phyloP scores from a whole-genome alignment of 2,329 filamentous ascomycete species.

The Pestalotiopsis sp. region DNA sequence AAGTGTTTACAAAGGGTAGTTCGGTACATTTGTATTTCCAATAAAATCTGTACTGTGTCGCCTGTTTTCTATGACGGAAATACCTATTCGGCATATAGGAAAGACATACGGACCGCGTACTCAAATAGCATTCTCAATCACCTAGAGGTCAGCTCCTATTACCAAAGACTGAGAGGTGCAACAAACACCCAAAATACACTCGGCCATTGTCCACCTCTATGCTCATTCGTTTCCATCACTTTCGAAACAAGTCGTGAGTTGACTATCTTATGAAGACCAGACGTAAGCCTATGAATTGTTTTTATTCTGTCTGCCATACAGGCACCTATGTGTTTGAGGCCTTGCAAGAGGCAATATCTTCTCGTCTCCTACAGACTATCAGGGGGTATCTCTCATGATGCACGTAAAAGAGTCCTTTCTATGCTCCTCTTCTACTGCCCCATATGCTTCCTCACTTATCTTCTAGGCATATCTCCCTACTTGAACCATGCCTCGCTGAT shows the following conservation, averaged over 20 bases:
- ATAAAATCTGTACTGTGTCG: too few relatives aligned
- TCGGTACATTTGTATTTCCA: too few relatives aligned
- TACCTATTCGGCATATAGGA: too few relatives aligned
- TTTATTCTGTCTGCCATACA: background rate
- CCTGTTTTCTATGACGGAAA: too few relatives aligned
- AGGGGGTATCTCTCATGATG: slow-evolving; percentile 24
- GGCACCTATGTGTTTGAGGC: background rate
- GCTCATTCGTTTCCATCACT: background rate
- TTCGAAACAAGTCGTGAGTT: background rate
- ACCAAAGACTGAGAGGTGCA: too few relatives aligned
- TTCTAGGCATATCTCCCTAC: background rate
- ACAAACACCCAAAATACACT: too few relatives aligned
- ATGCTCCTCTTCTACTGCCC: background rate
- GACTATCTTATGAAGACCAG: background rate
- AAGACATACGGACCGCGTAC: too few relatives aligned
- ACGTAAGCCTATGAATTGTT: background rate
- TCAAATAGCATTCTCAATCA: too few relatives aligned
- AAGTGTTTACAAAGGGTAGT: too few relatives aligned
- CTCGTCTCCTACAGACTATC: slow-evolving; percentile 18
- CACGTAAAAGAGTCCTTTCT: slow-evolving; percentile 15
- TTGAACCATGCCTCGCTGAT: background rate
- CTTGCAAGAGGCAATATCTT: background rate
- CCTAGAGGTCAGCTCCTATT: too few relatives aligned
- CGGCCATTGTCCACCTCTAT: too few relatives aligned
- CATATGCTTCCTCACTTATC: background rate